phyloP scores from a whole-genome alignment of 768 basidiomycete genomes.

The Pilatotrama ljubarskyi region DNA sequence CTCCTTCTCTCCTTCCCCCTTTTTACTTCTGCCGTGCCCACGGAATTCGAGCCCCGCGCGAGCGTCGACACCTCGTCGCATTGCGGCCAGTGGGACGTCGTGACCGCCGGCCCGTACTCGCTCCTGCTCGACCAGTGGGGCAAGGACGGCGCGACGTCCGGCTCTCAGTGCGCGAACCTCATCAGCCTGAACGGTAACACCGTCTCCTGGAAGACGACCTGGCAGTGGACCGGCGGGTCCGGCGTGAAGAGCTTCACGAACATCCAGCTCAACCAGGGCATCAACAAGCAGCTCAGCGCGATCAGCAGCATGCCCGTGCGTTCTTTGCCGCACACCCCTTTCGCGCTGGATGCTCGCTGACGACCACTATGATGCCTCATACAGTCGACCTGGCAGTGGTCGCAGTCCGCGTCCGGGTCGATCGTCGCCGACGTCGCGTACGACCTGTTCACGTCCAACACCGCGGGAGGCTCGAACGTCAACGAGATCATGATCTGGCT shows the following conservation, averaged over 20 bases:
- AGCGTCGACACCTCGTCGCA: conserved; percentile 28
- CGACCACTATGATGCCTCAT: not conserved
- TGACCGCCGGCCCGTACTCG: conserved; percentile 47
- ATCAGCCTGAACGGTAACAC: conserved; percentile 42
- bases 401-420: conserved; percentile 40
- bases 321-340: not conserved
- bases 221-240: conserved; percentile 53
- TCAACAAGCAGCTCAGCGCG: conserved; percentile 54
- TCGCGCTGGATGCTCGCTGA: not conserved
- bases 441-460: conserved; percentile 61
- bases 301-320: conserved; percentile 59
- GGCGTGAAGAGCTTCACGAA: conserved; percentile 66
- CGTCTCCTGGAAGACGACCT: conserved; percentile 52
- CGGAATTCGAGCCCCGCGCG: conserved; percentile 18
- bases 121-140: conserved; percentile 54
- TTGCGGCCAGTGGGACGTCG: conserved; percentile 55
- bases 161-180: conserved; percentile 53
- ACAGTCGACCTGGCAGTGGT: conserved; percentile 58
- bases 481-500: conserved; percentile 69
- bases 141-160: conserved; percentile 40
- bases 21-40: conserved; percentile 7
- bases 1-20: conserved; percentile 5
- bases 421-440: conserved; percentile 59
- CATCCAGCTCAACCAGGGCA: conserved; percentile 47
- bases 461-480: conserved; percentile 45